Conservation (phyloP, 23 red algal genomes). For the Gracilaria caudata region DNA sequence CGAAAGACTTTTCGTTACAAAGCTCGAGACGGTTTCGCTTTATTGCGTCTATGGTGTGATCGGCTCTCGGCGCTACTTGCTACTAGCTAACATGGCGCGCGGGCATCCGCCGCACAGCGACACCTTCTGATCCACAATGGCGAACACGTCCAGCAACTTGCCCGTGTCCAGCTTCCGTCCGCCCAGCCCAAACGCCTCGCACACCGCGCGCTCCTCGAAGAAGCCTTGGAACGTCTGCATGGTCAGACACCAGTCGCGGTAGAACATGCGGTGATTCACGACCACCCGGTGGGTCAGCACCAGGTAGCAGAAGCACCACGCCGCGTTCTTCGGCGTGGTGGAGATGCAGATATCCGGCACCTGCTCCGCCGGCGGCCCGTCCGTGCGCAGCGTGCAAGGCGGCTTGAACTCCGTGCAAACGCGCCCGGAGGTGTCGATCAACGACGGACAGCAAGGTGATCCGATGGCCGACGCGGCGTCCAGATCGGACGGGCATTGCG, state of each 20-base stretch:
- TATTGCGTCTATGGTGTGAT: too few species aligned
- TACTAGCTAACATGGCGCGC: not conserved
- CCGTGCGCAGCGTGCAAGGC: not conserved
- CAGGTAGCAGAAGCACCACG: conserved; percentile 32
- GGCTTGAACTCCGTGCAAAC: conserved; percentile 20
- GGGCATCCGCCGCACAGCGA: conserved; percentile 9
- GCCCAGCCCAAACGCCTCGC: conserved; percentile 16
- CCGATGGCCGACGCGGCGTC: not conserved
- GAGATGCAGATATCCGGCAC: conserved; percentile 17
- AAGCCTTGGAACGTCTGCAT: conserved; percentile 19
- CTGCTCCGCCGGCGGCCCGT: not conserved
- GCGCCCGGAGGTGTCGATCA: not conserved
- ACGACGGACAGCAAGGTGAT: not conserved
- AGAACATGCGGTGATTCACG: not conserved
- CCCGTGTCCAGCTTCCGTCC: not conserved
- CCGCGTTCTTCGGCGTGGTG: conserved; percentile 15
- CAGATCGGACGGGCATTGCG: conserved; percentile 6
- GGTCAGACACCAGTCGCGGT: conserved; percentile 22
- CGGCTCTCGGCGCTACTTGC: too few species aligned
- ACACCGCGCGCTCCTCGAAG: conserved; percentile 7
- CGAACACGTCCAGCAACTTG: not conserved
- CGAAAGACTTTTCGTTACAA: too few species aligned
- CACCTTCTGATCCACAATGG: conserved; percentile 17
- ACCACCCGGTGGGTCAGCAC: not conserved
- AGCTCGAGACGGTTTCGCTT: too few species aligned